Percentiles rank a stretch among this genome's conserved stretches.
Conservation (phyloP, 176 grass and related monocot genomes). For the Miscanthus lutarioriparius region DNA sequence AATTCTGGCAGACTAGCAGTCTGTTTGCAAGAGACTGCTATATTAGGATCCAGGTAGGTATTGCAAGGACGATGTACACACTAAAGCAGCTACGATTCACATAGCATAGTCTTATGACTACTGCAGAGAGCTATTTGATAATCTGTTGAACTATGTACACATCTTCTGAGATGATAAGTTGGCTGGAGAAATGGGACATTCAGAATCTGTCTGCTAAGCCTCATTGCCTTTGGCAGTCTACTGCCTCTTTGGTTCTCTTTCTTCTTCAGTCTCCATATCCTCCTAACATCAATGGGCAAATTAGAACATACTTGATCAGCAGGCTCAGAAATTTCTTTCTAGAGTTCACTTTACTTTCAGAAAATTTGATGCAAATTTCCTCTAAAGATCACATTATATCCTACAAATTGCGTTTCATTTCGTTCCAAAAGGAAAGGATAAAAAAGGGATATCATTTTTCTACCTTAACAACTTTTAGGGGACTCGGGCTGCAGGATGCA, state of each 20-base stretch:
- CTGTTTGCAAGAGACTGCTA: background rate
- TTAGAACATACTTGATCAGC: background rate
- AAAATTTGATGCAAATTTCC: background rate
- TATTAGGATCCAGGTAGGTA: background rate
- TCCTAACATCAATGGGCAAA: background rate
- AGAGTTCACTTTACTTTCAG: background rate
- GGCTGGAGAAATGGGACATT: background rate
- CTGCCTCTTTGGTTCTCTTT: background rate
- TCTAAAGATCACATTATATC: background rate
- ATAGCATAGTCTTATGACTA: background rate
- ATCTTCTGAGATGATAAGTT: background rate
- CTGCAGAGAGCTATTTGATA: background rate
- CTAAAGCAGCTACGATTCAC: background rate
- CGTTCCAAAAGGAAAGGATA: background rate
- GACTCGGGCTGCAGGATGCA: background rate
- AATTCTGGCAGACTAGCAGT: background rate
- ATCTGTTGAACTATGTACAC: background rate
- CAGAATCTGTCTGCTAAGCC: background rate
- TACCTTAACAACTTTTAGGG: background rate
- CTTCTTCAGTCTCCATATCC: background rate
- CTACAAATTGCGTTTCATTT: background rate
- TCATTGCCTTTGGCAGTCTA: background rate
- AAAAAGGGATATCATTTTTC: background rate
- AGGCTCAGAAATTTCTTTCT: background rate
- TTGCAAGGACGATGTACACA: background rate